Evolutionary conservation across 2,329 filamentous ascomycete genomes (phyloP).

Genomic region (Tolypocladium paradoxum): DNA sequence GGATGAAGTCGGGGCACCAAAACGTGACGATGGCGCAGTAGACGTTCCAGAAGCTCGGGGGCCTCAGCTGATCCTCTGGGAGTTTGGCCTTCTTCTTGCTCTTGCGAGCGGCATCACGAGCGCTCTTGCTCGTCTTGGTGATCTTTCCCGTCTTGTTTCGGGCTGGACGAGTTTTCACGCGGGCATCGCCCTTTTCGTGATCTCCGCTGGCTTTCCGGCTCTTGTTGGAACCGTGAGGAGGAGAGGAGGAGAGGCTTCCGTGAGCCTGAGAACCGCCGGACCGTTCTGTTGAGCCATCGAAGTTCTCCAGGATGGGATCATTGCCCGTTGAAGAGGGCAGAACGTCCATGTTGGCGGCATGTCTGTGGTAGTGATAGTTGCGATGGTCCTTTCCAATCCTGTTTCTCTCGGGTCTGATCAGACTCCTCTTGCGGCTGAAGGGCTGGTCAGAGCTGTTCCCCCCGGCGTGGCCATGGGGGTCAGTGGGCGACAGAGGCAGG

Average conservation of each 20-base stretch:
- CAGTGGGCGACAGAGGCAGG: conserved; percentile 40
- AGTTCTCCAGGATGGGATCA: conserved; percentile 73
- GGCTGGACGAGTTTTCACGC: conserved; percentile 22
- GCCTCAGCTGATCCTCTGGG: conserved; percentile 55
- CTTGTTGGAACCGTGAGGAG: conserved; percentile 21
- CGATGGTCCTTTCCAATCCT: conserved; percentile 79
- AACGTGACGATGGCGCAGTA: conserved; percentile 94
- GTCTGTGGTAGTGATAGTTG: conserved; percentile 91
- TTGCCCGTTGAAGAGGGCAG: conserved; percentile 87
- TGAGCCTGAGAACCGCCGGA: conserved; percentile 34
- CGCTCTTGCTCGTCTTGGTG: conserved; percentile 40
- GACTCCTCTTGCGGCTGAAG: conserved; percentile 65
- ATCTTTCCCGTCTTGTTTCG: conserved; percentile 49
- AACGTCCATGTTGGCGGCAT: conserved; percentile 86
- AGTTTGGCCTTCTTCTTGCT: conserved; percentile 33
- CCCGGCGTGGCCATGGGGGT: conserved; percentile 19
- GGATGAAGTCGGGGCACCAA: conserved; percentile 78
- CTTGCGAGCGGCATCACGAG: conserved; percentile 25
- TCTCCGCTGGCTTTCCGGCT: conserved; percentile 21
- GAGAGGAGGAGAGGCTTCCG: conserved; percentile 36
- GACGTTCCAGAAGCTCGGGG: conserved; percentile 85
- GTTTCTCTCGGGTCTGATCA: conserved; percentile 81
- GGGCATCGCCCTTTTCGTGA: conserved; percentile 20
- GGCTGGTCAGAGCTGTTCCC: conserved; percentile 19
- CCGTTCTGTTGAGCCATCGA: conserved; percentile 52